A percentile compares a stretch with the other conserved stretches of the same genome.
phyloP scores from a whole-genome alignment of 1,139 yeast species.

The Diutina mesorugosa region DNA sequence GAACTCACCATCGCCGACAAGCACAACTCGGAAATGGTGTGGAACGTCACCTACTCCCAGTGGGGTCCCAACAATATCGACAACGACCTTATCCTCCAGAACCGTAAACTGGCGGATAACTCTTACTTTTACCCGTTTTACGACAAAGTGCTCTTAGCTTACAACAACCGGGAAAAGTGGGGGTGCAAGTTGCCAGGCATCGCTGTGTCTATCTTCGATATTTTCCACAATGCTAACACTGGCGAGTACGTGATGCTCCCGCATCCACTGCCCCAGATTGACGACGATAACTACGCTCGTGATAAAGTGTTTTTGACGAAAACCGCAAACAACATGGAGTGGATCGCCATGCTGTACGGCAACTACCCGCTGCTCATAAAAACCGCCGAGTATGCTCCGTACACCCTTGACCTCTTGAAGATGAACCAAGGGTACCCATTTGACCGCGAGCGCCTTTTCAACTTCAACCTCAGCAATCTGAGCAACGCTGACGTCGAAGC shows the following conservation, averaged over 20 bases:
- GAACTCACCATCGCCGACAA: conserved; percentile 41
- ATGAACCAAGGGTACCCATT: neutral
- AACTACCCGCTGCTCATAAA: conserved; percentile 73
- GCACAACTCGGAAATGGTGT: conserved; percentile 42
- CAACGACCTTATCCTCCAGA: conserved; percentile 45
- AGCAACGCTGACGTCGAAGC: neutral
- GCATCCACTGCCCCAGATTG: conserved; percentile 44
- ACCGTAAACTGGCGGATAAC: conserved; percentile 46
- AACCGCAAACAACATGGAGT: conserved; percentile 47
- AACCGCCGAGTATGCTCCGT: conserved; percentile 61
- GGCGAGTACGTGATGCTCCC: conserved; percentile 41
- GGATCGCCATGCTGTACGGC: conserved; percentile 78
- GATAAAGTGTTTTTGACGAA: conserved; percentile 39
- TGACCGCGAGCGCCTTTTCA: neutral
- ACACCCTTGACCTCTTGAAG: conserved; percentile 8
- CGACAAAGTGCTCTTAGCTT: conserved; percentile 56
- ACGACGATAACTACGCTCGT: conserved; percentile 18
- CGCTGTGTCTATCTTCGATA: conserved; percentile 64
- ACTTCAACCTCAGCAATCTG: neutral
- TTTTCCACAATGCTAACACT: conserved; percentile 25
- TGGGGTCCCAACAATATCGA: conserved; percentile 95
- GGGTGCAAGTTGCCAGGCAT: conserved; percentile 52
- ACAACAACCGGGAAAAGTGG: conserved; percentile 63
- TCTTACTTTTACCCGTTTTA: conserved; percentile 76
- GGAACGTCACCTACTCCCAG: conserved; percentile 80